phyloP scores from a whole-genome alignment of 2,329 filamentous ascomycete genomes.

The Penicillium palitans region DNA sequence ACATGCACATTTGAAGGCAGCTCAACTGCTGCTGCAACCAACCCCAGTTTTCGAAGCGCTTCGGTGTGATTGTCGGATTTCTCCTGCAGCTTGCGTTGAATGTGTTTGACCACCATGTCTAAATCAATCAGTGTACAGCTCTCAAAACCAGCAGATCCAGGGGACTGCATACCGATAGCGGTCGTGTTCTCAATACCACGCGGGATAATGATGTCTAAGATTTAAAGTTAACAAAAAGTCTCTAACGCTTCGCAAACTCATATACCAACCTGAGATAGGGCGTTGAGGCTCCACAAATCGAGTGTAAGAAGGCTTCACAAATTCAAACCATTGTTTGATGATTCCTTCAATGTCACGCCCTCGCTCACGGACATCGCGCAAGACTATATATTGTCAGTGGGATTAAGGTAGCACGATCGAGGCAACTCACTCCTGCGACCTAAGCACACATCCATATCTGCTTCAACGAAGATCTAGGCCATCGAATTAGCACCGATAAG shows the following conservation, averaged over 20 bases:
- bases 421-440: conserved; percentile 72
- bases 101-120: conserved; percentile 93
- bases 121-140: conserved; percentile 18
- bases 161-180: conserved; percentile 61
- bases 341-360: conserved; percentile 91
- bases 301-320: conserved; percentile 95
- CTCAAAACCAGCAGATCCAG: not conserved
- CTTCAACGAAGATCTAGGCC: conserved; percentile 83
- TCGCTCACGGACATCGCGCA: conserved; percentile 84
- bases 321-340: conserved; percentile 97
- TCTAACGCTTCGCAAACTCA: not conserved
- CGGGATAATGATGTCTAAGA: conserved; percentile 82
- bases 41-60: conserved; percentile 73
- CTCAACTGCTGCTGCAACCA: conserved; percentile 68
- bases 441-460: conserved; percentile 89
- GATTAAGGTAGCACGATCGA: not conserved
- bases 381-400: conserved; percentile 54
- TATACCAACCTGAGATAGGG: conserved; percentile 68
- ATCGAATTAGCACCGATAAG: conserved; percentile 2
- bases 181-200: conserved; percentile 92
- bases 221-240: conserved; percentile 16
- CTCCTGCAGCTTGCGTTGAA: conserved; percentile 79
- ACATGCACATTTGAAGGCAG: conserved; percentile 74
- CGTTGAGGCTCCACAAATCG: conserved; percentile 91
- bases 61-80: conserved; percentile 83